Percentiles rank a stretch among this genome's conserved stretches.
These are phyloP conservation scores for Penicillium sp. DNA, from an alignment of 2,329 filamentous ascomycete species.

Conservation along the genomic window DNA sequence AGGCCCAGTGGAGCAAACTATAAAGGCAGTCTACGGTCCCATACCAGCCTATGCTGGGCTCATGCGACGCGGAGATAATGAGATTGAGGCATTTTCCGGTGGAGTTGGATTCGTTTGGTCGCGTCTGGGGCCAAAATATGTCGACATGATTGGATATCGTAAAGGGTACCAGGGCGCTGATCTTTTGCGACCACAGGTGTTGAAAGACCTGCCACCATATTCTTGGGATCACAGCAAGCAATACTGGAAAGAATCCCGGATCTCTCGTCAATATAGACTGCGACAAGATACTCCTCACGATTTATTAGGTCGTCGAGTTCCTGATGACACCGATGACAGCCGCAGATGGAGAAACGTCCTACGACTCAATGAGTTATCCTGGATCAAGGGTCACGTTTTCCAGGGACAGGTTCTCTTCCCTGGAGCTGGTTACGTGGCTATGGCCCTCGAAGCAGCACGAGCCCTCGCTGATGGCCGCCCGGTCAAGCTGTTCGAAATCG, in stretches of 20 bases:
- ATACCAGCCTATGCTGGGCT: too few relatives aligned
- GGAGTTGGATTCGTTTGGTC: neutral
- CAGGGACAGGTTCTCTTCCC: slow-evolving; percentile 22
- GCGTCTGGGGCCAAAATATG: neutral
- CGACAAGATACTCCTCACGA: slow-evolving; percentile 10
- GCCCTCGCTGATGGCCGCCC: too few relatives aligned
- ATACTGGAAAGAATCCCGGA: slow-evolving; percentile 32
- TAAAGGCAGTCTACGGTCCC: neutral
- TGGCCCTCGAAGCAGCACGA: slow-evolving; percentile 24
- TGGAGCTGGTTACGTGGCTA: slow-evolving; percentile 25
- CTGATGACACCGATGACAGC: neutral
- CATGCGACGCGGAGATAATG: neutral
- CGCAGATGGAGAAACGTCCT: slow-evolving; percentile 27
- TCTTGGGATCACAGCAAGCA: slow-evolving; percentile 32
- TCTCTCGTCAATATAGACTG: slow-evolving; percentile 10
- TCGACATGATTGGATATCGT: neutral
- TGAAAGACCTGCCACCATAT: slow-evolving; percentile 32
- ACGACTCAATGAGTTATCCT: slow-evolving; percentile 21
- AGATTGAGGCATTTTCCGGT: neutral
- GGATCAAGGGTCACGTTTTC: slow-evolving; percentile 27
- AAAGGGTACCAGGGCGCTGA: neutral
- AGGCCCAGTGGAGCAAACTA: neutral
- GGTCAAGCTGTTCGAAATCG: too few relatives aligned
- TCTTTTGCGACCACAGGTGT: neutral
- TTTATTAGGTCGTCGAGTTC: slow-evolving; percentile 11